Evolutionary conservation across 1,284 basidiomycete species (phyloP).

Genomic region (Apiotrichum mycotoxinovorans): DNA sequence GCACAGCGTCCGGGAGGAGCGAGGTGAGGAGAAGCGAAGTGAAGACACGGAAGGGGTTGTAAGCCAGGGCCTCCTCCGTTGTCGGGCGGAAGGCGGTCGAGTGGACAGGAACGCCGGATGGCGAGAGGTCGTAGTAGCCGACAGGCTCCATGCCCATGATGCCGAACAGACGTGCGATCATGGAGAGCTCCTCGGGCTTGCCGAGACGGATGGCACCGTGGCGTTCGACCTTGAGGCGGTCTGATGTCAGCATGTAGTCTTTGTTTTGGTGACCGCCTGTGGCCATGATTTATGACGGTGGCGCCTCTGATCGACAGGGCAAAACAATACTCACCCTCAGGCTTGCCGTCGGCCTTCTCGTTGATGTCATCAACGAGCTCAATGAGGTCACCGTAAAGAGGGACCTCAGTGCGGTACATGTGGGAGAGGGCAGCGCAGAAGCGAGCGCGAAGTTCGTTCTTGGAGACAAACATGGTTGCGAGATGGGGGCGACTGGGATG

Average conservation of each 20-base stretch:
- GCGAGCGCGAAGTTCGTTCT: conserved; percentile 41
- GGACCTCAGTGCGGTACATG: conserved; percentile 51
- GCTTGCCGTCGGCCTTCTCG: conserved; percentile 9
- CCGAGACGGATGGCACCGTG: conserved; percentile 53
- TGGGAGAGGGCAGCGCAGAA: conserved; percentile 45
- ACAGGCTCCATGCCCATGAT: conserved; percentile 50
- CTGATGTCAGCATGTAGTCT: conserved; percentile 18
- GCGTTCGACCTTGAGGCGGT: conserved; percentile 48
- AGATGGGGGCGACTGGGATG: neutral
- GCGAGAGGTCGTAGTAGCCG: conserved; percentile 51
- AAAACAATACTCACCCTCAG: conserved; percentile 9
- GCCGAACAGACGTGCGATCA: conserved; percentile 47
- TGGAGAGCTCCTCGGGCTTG: conserved; percentile 43
- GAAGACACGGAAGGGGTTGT: conserved; percentile 52
- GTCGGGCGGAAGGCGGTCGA: conserved; percentile 51
- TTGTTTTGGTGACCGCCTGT: neutral
- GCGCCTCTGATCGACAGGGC: neutral
- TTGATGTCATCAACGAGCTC: conserved; percentile 50
- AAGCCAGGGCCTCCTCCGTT: conserved; percentile 30
- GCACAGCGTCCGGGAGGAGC: conserved; percentile 39
- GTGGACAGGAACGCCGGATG: conserved; percentile 50
- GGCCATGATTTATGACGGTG: neutral
- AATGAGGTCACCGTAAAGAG: conserved; percentile 50
- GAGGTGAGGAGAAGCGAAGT: conserved; percentile 48
- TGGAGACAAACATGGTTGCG: conserved; percentile 7